These are phyloP conservation scores for Penicillium paneum DNA, from an alignment of 2,329 filamentous ascomycete genomes.

Conservation along the genomic window DNA sequence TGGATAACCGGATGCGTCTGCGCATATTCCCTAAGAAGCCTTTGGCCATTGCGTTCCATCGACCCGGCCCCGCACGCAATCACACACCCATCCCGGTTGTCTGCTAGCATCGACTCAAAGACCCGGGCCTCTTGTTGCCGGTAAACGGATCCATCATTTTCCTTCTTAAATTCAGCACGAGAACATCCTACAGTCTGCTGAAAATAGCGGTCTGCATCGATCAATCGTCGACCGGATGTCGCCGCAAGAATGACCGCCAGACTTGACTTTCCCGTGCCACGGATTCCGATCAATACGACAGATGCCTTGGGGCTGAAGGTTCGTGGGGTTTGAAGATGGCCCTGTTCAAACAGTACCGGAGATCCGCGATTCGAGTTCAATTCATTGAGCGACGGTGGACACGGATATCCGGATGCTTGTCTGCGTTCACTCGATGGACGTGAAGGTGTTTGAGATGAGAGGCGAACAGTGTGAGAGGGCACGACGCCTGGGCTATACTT, in stretches of 20 bases:
- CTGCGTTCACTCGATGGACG: conserved; percentile 18
- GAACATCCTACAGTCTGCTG: conserved; percentile 61
- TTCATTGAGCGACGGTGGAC: conserved; percentile 20
- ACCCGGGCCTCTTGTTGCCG: conserved; percentile 62
- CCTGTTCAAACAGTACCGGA: conserved; percentile 25
- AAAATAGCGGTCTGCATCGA: conserved; percentile 69
- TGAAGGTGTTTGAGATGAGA: conserved; percentile 7
- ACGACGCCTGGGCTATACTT: conserved; percentile 8
- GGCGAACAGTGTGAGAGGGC: not conserved
- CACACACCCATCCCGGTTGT: conserved; percentile 60
- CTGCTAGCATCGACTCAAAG: conserved; percentile 57
- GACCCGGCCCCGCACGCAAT: conserved; percentile 69
- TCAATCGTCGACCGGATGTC: conserved; percentile 63
- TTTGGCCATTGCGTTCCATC: conserved; percentile 62
- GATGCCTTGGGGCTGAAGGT: conserved; percentile 62
- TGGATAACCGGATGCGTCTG: conserved; percentile 68
- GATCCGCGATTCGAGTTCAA: conserved; percentile 31
- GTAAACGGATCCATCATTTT: conserved; percentile 61
- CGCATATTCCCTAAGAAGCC: conserved; percentile 60
- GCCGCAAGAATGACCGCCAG: conserved; percentile 72
- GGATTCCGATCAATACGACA: conserved; percentile 69
- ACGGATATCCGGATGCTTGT: conserved; percentile 19
- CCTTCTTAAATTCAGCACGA: conserved; percentile 61
- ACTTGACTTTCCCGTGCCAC: conserved; percentile 72
- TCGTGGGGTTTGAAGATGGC: conserved; percentile 27